A percentile compares a stretch with the other conserved stretches of the same genome.
phyloP scores from a whole-genome alignment of 2,329 filamentous ascomycete genomes.

The Geosmithia putterillii region DNA sequence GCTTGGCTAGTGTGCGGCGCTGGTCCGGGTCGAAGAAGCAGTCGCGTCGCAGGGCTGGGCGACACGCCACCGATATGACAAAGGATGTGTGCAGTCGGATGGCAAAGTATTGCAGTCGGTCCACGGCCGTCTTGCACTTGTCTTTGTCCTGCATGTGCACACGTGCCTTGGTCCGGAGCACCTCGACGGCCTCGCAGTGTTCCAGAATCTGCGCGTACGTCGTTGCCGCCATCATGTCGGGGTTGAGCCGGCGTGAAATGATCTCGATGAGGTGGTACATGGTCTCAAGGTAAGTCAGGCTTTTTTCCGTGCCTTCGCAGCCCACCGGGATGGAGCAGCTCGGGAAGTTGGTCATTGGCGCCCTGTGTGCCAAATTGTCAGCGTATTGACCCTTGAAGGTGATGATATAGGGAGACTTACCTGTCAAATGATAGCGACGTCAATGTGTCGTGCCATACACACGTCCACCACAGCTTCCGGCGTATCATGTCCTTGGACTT shows the following conservation, averaged over 20 bases:
- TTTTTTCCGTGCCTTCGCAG: slow-evolving; percentile 26
- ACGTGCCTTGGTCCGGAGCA: slow-evolving; percentile 32
- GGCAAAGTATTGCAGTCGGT: slow-evolving; percentile 51
- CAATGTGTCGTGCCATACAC: slow-evolving; percentile 54
- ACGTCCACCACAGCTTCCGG: slow-evolving; percentile 50
- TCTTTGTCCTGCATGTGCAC: slow-evolving; percentile 46
- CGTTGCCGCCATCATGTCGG: slow-evolving; percentile 35
- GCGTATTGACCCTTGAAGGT: too few relatives aligned
- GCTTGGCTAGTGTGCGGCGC: slow-evolving; percentile 40
- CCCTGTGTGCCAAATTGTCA: too few relatives aligned
- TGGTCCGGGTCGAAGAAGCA: slow-evolving; percentile 37
- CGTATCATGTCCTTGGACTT: slow-evolving; percentile 42
- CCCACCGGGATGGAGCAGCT: slow-evolving; percentile 40
- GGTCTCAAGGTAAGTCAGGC: slow-evolving; percentile 48
- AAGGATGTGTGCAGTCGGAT: slow-evolving; percentile 54
- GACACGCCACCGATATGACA: slow-evolving; percentile 52
- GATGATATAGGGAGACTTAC: slow-evolving; percentile 20
- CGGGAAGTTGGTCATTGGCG: slow-evolving; percentile 49
- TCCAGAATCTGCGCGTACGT: slow-evolving; percentile 43
- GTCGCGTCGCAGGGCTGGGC: slow-evolving; percentile 46
- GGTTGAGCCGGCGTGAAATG: slow-evolving; percentile 44
- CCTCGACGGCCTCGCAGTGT: slow-evolving; percentile 42
- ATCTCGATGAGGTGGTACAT: slow-evolving; percentile 54
- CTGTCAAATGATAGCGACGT: slow-evolving; percentile 55
- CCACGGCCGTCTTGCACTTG: slow-evolving; percentile 49